Percentiles rank a stretch among this genome's conserved stretches.
These are phyloP conservation scores for Trametes meyenii DNA, from an alignment of 768 basidiomycete genomes.

Conservation along the genomic window DNA sequence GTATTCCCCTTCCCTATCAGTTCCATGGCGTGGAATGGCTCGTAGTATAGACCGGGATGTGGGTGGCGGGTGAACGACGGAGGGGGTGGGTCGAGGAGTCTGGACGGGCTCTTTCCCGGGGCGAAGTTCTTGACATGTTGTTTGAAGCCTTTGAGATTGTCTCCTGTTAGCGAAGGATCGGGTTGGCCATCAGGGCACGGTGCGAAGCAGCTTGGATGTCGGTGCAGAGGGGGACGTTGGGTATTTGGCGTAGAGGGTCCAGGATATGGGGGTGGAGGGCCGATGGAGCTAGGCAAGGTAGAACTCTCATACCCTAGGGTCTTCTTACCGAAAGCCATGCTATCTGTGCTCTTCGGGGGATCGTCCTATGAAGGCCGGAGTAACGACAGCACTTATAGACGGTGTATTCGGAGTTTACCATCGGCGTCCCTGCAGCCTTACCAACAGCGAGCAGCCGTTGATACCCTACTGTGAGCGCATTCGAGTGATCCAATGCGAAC, in stretches of 20 bases:
- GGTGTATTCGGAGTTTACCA: too few species aligned
- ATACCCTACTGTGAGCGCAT: too few species aligned
- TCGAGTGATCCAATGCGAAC: neutral
- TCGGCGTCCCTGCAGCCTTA: too few species aligned
- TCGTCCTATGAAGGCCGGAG: too few species aligned
- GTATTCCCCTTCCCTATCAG: slow-evolving; percentile 36
- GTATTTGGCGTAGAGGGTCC: neutral
- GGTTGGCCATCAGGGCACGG: neutral
- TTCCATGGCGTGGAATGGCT: slow-evolving; percentile 34
- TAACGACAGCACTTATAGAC: too few species aligned
- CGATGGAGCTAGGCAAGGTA: neutral
- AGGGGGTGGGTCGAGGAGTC: slow-evolving; percentile 24
- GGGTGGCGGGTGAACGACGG: slow-evolving; percentile 19
- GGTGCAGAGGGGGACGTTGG: neutral
- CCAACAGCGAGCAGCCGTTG: too few species aligned
- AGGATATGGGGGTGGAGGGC: neutral
- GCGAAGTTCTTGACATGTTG: slow-evolving; percentile 15
- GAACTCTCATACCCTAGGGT: neutral
- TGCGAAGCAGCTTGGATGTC: neutral
- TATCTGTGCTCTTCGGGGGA: too few species aligned
- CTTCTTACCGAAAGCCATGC: too few species aligned
- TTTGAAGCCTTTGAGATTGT: slow-evolving; percentile 11
- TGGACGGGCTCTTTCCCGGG: slow-evolving; percentile 14
- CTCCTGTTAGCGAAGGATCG: neutral
- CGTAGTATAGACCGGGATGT: slow-evolving; percentile 2